Conservation (phyloP, 345 rosid genomes). For the Gossypium thurberi region DNA sequence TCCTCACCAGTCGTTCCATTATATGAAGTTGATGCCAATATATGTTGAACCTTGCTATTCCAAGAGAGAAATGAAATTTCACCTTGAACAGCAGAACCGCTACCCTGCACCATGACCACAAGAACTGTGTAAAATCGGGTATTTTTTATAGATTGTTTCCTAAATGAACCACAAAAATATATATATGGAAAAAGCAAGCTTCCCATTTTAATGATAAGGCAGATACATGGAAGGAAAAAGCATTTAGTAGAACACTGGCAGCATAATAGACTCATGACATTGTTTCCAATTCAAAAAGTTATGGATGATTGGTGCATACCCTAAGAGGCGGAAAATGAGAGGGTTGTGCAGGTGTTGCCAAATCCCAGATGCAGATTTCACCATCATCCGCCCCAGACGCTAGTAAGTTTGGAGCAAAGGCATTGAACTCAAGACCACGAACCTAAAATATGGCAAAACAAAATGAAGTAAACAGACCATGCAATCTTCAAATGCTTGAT, state of each 20-base stretch:
- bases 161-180: neutral
- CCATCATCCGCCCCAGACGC: conserved; percentile 99
- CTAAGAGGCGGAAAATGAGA: conserved; percentile 75
- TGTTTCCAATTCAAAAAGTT: neutral
- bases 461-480: conserved; percentile 1
- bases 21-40: conserved; percentile 88
- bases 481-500: conserved; percentile 3
- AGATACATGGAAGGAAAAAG: neutral
- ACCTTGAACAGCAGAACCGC: conserved; percentile 89
- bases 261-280: neutral
- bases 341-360: conserved; percentile 69
- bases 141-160: neutral
- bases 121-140: neutral
- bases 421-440: conserved; percentile 95
- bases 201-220: neutral
- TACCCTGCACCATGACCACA: conserved; percentile 54
- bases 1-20: conserved; percentile 94
- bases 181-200: neutral
- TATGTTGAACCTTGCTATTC: conserved; percentile 93
- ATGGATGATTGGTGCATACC: conserved; percentile 30
- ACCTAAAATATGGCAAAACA: conserved; percentile 42
- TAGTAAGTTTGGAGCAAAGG: conserved; percentile 64
- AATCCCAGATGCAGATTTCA: conserved; percentile 95
- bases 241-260: neutral
- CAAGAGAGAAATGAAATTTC: conserved; percentile 95